A percentile compares a stretch with the other conserved stretches of the same genome.
phyloP scores from a whole-genome alignment of 148 eudicot species.

The Rhododendron griersonianum region DNA sequence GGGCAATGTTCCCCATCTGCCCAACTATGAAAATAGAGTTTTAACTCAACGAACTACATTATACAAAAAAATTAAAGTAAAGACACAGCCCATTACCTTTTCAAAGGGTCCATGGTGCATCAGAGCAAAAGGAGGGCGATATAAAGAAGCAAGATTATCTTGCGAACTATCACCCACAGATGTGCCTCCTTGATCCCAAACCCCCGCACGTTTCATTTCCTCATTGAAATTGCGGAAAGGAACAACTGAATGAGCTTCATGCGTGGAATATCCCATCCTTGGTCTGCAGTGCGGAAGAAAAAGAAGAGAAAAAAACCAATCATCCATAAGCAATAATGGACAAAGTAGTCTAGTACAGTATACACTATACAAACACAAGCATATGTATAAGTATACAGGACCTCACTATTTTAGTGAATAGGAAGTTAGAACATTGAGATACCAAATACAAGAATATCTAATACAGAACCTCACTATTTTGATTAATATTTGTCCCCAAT shows the following conservation, averaged over 20 bases:
- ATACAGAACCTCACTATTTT: background rate
- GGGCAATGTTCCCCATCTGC: background rate
- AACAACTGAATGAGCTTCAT: slow-evolving; percentile 55
- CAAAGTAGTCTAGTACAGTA: background rate
- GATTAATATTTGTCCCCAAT: background rate
- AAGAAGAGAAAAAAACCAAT: background rate
- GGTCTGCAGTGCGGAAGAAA: slow-evolving; percentile 15
- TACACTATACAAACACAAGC: background rate
- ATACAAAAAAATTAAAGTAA: background rate
- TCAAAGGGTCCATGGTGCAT: slow-evolving; percentile 88
- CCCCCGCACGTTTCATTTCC: slow-evolving; percentile 63
- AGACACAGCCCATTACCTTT: slow-evolving; percentile 41
- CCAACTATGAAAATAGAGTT: background rate
- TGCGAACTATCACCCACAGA: slow-evolving; percentile 54
- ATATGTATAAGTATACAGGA: background rate
- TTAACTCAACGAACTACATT: background rate
- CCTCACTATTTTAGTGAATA: background rate
- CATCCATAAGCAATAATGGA: background rate
- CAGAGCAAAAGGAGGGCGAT: slow-evolving; percentile 84
- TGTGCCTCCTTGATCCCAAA: slow-evolving; percentile 78
- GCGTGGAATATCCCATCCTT: slow-evolving; percentile 47
- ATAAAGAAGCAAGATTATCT: slow-evolving; percentile 90
- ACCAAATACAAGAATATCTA: background rate
- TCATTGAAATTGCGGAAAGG: slow-evolving; percentile 93
- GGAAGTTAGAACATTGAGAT: background rate